Evolutionary conservation across 345 rosid genomes (phyloP), one percentile per base, ranked within the genome.

Genomic region (Angophora floribunda): DNA sequence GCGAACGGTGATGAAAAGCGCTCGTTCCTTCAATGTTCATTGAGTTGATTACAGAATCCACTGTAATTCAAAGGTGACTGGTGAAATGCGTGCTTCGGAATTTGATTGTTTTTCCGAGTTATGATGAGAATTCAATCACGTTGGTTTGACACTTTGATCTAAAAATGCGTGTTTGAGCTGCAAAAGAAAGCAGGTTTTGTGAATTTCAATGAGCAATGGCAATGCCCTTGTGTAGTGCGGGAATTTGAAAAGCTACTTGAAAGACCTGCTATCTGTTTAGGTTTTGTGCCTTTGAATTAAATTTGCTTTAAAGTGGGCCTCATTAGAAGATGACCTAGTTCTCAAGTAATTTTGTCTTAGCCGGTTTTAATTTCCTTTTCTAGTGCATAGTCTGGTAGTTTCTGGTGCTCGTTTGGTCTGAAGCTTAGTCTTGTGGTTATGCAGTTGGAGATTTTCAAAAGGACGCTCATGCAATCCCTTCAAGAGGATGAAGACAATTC

Each of bases 391-490:
- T n/a, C 22, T 88, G 86, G 53, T 85, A 85, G n/a, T 49, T 85
- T 47, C 55, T 90, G 61, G 51, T 14, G 78, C 57, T 84, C 9
- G 10, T 55, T 85, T 49, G 15, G 63, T 49, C 6, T 78, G 49
- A 75, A 47, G 65, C 52, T 85, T 85, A 45, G 13, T 65, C 70
- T n/a, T 70, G 49, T n/a, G 75, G 61, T 32, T 19, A 28, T 91
- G 91, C 92, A 97, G 99, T 93, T 97, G 93, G 99, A 97, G 89
- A 94, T 95, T 57, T 97, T 97, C 86, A 95, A 96, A 90, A 97
- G 92, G 97, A 97, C 98, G 4, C 97, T 97, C 50, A 93, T 97
- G 99, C 96, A 88, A 91, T 97, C 99, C 79, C 98, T 97, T 86
- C 95, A 90, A 90, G 99, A 96, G 89, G 99, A 95, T 82, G 99